phyloP scores from a whole-genome alignment of 2,329 filamentous ascomycete genomes.

The Fusarium annulatum region DNA sequence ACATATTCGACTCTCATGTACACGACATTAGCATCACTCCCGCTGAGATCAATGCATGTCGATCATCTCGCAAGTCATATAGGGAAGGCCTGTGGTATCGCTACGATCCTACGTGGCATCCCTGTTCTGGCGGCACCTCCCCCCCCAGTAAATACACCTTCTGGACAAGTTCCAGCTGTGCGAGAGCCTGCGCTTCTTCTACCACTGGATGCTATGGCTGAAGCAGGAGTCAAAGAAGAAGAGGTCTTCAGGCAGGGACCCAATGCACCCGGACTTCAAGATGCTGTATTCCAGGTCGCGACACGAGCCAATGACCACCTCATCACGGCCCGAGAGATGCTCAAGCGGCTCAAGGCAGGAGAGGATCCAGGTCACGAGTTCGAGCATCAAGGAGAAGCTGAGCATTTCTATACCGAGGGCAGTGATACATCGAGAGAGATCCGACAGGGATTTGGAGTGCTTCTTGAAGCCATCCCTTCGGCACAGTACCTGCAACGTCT shows the following conservation, averaged over 20 bases:
- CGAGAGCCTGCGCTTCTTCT: slow-evolving; percentile 73
- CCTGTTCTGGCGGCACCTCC: slow-evolving; percentile 85
- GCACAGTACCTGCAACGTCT: slow-evolving; percentile 81
- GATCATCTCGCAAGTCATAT: slow-evolving; percentile 96
- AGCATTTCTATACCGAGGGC: slow-evolving; percentile 62
- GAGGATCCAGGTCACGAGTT: slow-evolving; percentile 85
- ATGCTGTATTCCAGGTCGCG: slow-evolving; percentile 91
- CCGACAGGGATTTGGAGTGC: slow-evolving; percentile 77
- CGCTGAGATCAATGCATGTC: slow-evolving; percentile 82
- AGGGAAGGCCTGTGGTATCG: slow-evolving; percentile 91
- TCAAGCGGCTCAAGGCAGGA: slow-evolving; percentile 80
- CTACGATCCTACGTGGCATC: slow-evolving; percentile 85
- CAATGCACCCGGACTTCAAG: slow-evolving; percentile 81
- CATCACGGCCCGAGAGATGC: slow-evolving; percentile 92
- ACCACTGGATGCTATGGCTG: slow-evolving; percentile 90
- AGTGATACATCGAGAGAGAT: slow-evolving; percentile 56
- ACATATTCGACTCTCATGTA: slow-evolving; percentile 96
- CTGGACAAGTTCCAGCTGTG: slow-evolving; percentile 53
- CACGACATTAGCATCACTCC: slow-evolving; percentile 81
- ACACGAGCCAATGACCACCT: slow-evolving; percentile 96
- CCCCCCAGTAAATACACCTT: slow-evolving; percentile 58
- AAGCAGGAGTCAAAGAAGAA: slow-evolving; percentile 84
- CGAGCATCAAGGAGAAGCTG: slow-evolving; percentile 84
- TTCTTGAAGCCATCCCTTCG: slow-evolving; percentile 83
- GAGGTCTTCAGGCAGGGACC: slow-evolving; percentile 86